A percentile compares a stretch with the other conserved stretches of the same genome.
phyloP scores from a whole-genome alignment of 2,329 filamentous ascomycete species.

The Epichloe gansuensis region DNA sequence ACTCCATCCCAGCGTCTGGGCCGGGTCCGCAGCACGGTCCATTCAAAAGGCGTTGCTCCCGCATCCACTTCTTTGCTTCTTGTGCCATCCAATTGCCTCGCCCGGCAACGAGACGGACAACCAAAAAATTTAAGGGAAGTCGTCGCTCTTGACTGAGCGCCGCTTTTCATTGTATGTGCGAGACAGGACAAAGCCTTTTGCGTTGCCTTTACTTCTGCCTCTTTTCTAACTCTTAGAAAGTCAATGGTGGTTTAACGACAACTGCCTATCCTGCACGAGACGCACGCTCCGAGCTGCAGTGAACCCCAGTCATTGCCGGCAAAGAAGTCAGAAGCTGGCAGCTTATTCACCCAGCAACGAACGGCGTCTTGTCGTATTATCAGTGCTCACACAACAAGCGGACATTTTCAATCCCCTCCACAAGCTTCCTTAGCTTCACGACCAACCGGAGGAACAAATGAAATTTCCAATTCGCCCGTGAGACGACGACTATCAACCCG shows the following conservation, averaged over 20 bases:
- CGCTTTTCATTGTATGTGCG: slow-evolving; percentile 6
- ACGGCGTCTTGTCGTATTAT: background rate
- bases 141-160: slow-evolving; percentile 9
- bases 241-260: background rate
- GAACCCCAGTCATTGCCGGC: background rate
- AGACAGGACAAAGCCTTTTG: slow-evolving; percentile 1
- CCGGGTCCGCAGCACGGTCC: slow-evolving; percentile 15
- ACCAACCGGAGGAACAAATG: background rate
- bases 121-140: slow-evolving; percentile 3
- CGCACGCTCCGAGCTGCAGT: background rate
- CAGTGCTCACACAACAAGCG: slow-evolving; percentile 4
- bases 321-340: background rate
- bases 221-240: background rate
- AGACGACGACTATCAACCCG: slow-evolving; percentile 2
- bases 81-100: slow-evolving; percentile 19
- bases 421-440: background rate
- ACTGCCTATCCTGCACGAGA: background rate
- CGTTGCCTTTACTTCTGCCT: background rate
- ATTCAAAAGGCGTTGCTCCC: slow-evolving; percentile 30
- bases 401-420: background rate
- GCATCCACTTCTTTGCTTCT: slow-evolving; percentile 17
- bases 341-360: slow-evolving; percentile 2
- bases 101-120: slow-evolving; percentile 9
- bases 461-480: background rate
- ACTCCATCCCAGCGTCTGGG: slow-evolving; percentile 16